Base-by-base conservation (phyloP, 768 basidiomycete species). In the Lentinula sp. region DNA sequence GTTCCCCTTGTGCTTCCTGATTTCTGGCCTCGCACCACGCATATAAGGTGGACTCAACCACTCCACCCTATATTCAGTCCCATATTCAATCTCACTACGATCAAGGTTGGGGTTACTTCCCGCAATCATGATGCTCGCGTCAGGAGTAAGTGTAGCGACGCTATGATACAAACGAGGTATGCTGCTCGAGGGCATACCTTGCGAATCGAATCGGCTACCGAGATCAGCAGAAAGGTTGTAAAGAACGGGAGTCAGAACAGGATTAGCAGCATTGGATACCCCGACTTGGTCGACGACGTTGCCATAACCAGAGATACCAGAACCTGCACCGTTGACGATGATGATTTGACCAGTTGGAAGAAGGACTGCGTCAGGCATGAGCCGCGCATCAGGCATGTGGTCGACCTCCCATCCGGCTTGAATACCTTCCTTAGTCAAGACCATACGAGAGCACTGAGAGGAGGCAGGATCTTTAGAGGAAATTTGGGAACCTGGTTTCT, bases 21-120 rank as follows among this genome's bases (percentile, higher is more conserved):
- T 77, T 52, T 73, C 68, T 5, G 90, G 94, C 37, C 93, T 81
- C 12, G 79, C 68, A 65, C 72, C 72, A 28, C 72, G 70, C 84
- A 91, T 85, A 69, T 96, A 98, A 32, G 90, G 88, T 0, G 96
- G 95, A 57, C 79, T 80, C 64, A 96, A 78, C 81, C 88, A 86
- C 70, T 97, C 95, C 36, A 93, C 89, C 54, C 93, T 80, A 70
- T 95, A 96, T 71, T 96, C 92, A 16, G 93, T 93, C 35, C 87
- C 85, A 69, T 90, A 95, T 68, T 77, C 76, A 45, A 83, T 66
- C 65, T 85, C 87, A 66, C 86, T 91, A 57, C 89, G 76, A 70
- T 93, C 90, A 61, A 92, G 71, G 71, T 93, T 93, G 28, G 91
- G 91, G 67, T 91, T 93, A 62, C 90, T 90, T 37, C 91, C 91